These are phyloP conservation scores for Acanthamoeba triangularis DNA, from an alignment of 208 protist species.

Conservation along the genomic window DNA sequence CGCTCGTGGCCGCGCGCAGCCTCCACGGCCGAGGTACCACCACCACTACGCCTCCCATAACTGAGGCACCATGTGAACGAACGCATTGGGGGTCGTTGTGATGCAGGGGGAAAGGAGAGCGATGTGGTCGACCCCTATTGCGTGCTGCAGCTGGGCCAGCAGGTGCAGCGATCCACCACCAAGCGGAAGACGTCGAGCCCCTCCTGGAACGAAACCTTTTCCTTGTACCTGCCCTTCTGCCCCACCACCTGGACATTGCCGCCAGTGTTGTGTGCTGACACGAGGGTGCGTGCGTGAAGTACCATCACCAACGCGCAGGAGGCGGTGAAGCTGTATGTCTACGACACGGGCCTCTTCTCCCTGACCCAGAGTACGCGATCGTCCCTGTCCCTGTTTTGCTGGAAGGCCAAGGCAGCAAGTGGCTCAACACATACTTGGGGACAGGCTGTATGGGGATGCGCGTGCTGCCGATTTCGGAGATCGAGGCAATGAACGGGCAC, in stretches of 20 bases:
- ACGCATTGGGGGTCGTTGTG: not conserved
- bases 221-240: slow-evolving; percentile 13
- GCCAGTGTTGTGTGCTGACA: not conserved
- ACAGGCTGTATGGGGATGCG: slow-evolving; percentile 24
- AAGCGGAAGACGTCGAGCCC: slow-evolving; percentile 53
- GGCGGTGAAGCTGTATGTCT: slow-evolving; percentile 20
- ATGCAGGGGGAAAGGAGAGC: not conserved
- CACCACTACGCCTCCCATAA: not conserved
- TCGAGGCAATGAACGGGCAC: slow-evolving; percentile 42
- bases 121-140: slow-evolving; percentile 27
- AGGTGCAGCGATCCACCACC: not conserved
- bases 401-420: too few relatives aligned
- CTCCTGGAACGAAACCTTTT: slow-evolving; percentile 44
- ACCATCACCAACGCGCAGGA: slow-evolving; percentile 54
- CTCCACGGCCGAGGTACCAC: slow-evolving; percentile 29
- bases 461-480: slow-evolving; percentile 46
- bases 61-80: too few relatives aligned
- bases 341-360: slow-evolving; percentile 20
- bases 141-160: slow-evolving; percentile 50
- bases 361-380: not conserved
- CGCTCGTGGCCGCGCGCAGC: not conserved
- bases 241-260: not conserved
- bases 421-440: not conserved
- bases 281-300: not conserved
- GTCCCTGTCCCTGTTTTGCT: too few relatives aligned